Evolutionary conservation across 2,329 filamentous ascomycete species (phyloP).

Genomic region (Paecilomyces niveus): DNA sequence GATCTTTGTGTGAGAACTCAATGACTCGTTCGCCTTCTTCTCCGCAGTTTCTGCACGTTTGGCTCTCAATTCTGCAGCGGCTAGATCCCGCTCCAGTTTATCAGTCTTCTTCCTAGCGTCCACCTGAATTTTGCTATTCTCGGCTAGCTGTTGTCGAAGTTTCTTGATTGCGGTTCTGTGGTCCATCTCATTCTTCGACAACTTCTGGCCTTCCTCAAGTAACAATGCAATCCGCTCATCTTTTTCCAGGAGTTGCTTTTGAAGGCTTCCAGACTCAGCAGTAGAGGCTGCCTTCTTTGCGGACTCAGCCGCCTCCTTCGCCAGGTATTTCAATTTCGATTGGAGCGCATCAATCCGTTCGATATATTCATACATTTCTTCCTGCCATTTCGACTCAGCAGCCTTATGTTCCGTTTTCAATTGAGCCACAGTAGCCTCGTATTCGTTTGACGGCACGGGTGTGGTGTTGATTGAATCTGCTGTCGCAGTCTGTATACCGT

Average conservation of each 20-base stretch:
- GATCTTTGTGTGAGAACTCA: constrained; percentile 44
- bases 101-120: constrained; percentile 50
- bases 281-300: constrained; percentile 62
- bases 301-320: constrained; percentile 68
- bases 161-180: constrained; percentile 78
- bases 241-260: constrained; percentile 79
- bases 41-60: constrained; percentile 54
- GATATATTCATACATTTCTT: constrained; percentile 74
- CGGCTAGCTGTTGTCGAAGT: constrained; percentile 49
- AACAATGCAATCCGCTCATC: constrained; percentile 84
- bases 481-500: constrained; percentile 10
- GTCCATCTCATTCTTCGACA: constrained; percentile 80
- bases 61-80: constrained; percentile 46
- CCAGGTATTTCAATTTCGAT: constrained; percentile 81
- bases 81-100: constrained; percentile 51
- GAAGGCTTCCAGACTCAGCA: constrained; percentile 57
- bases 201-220: constrained; percentile 84
- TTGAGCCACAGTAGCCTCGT: constrained; percentile 41
- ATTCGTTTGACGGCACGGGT: constrained; percentile 16
- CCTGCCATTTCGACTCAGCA: constrained; percentile 58
- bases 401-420: constrained; percentile 45
- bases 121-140: constrained; percentile 45
- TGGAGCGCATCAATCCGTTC: constrained; percentile 90
- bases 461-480: constrained; percentile 10
- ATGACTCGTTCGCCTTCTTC: constrained; percentile 49